Base-by-base conservation (phyloP, 2,329 filamentous ascomycete genomes). In the Cordyceps cateniannulata region DNA sequence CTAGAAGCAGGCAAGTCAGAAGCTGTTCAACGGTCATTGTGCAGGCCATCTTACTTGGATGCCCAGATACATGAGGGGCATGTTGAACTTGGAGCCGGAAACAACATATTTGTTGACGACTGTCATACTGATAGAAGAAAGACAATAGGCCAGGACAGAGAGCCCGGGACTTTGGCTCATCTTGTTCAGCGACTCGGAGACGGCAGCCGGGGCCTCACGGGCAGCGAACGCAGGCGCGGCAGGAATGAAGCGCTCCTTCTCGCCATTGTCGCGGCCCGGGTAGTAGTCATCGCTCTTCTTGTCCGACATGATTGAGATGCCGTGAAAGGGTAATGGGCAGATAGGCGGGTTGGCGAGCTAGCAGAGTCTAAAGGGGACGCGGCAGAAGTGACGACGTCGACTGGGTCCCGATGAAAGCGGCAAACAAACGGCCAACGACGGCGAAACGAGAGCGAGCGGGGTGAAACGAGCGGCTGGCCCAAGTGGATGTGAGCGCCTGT, bases 51-150 rank as follows among this genome's bases (percentile, higher is more conserved):
- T 69, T 83, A 96, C 91, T 87, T 96, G 92, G 62, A 96, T 82
- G 64, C 85, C 88, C 59, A 96, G 84, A 67, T 96, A 86, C 76
- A 96, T 89, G 76, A 96, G 95, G 76, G 93, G 95, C 69, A 96
- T 76, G 76, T 96, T 96, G 82, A 93, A 96, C 65, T 88, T 83
- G 60, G 83, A 80, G 62, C 92, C 92, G 16, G 90, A 96, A 48
- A 96, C 83, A 65, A 96, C 91, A 75, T 93, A 96, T 82, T 96
- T 96, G 79, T 96, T 96, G 73, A 93, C 93, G n/a, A 96, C 88
- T 12, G 92, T 96, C 92, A 96, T 96, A 73, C 93, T 82, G 71
- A 96, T 96, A 22, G 91, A 96, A 61, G 91, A 90, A 69, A 87
- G 80, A 76, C 92, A 96, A 80, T 96, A 96, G 60, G 89, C 84